Base-by-base conservation (phyloP, 2,329 filamentous ascomycete species). In the Furcasterigmium sp. region DNA sequence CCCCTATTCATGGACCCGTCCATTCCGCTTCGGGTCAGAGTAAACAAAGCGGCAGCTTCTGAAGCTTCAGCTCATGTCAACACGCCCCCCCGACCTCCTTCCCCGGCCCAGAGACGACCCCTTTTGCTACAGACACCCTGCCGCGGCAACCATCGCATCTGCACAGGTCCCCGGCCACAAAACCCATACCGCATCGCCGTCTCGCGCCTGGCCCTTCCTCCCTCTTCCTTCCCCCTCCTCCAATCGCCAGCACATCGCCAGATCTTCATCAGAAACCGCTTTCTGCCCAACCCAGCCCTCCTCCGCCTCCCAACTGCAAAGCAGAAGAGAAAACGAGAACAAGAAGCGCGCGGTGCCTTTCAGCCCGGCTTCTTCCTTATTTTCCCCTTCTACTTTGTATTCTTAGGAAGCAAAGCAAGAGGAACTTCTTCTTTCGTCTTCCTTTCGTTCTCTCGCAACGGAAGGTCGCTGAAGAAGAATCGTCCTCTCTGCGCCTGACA, bases 381-480 rank as follows among this genome's bases (percentile, higher is more conserved):
- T 56, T 61, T 23, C 44, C 45, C 62, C 66, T 61, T 64, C 63
- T 69, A 66, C 69, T 72, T 75, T 73, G 69, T 71, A 72, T 72
- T 66, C 70, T 64, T 60, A 70, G 69, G 68, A 73, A 74, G 69
- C 76, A 73, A 75, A 80, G 76, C 76, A 74, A 78, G 75, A 78
- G 75, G 71, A 75, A 70, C 29, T 41, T 41, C 39, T 41, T 68
- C 69, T 81, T 82, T 77, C 82, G 81, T 78, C 76, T 75, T 81
- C 78, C 78, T 82, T 81, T 82, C 78, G 78, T 67, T 53, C 68
- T 65, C 69, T 73, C 72, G 73, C 67, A 68, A 81, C 81, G 79
- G 56, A 65, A 68, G 67, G 65, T 68, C 69, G 66, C 62, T 67
- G 80, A 41, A 87, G 84, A 84, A 82, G 76, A 78, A 80, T 70